phyloP scores from a whole-genome alignment of 2,329 filamentous ascomycete species.

The Xylariaceae sp. region DNA sequence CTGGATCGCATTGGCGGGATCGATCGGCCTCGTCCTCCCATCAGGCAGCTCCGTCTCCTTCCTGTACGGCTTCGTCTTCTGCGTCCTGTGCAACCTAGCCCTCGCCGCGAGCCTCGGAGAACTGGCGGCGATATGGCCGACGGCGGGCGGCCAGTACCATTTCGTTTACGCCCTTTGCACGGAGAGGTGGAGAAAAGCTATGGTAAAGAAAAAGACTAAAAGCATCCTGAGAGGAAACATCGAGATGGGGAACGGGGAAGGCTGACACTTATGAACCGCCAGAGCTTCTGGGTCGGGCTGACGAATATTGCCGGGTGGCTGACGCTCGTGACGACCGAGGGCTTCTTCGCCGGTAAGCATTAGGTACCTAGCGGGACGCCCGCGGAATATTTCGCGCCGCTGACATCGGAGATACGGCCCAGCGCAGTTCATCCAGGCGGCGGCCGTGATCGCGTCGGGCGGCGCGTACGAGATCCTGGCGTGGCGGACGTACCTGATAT shows the following conservation, averaged over 20 bases:
- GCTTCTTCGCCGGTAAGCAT: slow-evolving; percentile 45
- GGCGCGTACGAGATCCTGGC: slow-evolving; percentile 41
- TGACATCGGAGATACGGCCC: not conserved
- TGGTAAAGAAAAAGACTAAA: slow-evolving; percentile 40
- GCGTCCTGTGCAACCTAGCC: slow-evolving; percentile 47
- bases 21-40: slow-evolving; percentile 45
- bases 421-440: slow-evolving; percentile 49
- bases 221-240: not conserved
- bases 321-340: slow-evolving; percentile 46
- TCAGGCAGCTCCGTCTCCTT: slow-evolving; percentile 47
- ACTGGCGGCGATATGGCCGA: slow-evolving; percentile 49
- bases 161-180: slow-evolving; percentile 46
- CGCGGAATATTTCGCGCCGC: not conserved
- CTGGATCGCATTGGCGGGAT: slow-evolving; percentile 46
- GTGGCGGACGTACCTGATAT: slow-evolving; percentile 48
- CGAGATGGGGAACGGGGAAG: not conserved
- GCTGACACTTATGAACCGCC: not conserved
- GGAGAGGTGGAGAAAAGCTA: slow-evolving; percentile 41
- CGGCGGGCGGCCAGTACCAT: slow-evolving; percentile 50
- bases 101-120: slow-evolving; percentile 47
- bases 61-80: slow-evolving; percentile 50
- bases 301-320: slow-evolving; percentile 51
- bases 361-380: not conserved
- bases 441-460: slow-evolving; percentile 43
- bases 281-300: slow-evolving; percentile 50